Conservation (phyloP, 192 early-diverging fungal genomes). For the Dissophora ornata region DNA sequence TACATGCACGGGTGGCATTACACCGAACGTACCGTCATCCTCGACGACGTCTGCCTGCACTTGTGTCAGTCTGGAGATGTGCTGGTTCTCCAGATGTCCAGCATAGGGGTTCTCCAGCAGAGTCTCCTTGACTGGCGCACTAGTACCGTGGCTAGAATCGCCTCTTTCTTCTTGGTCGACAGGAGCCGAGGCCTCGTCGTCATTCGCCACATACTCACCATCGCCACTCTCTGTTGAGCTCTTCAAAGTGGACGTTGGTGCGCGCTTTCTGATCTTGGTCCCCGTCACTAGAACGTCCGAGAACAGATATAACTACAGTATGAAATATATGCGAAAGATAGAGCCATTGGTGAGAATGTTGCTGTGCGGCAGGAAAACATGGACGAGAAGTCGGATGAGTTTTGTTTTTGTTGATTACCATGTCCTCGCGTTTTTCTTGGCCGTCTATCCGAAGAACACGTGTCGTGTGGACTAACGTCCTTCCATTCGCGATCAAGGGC, state of each 20-base stretch:
- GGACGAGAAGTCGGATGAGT: background rate
- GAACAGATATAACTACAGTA: conserved; percentile 45
- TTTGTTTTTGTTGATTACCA: conserved; percentile 8
- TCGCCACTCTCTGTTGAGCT: too few relatives aligned
- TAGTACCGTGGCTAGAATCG: too few relatives aligned
- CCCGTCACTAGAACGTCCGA: conserved; percentile 48
- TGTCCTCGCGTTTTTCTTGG: conserved; percentile 23
- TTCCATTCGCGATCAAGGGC: conserved; percentile 45
- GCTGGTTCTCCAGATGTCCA: conserved; percentile 42
- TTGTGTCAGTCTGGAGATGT: conserved; percentile 37
- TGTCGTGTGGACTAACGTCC: conserved; percentile 33
- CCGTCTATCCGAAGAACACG: conserved; percentile 14
- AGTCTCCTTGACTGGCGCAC: background rate
- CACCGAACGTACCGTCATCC: conserved; percentile 21
- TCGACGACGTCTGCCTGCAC: conserved; percentile 39
- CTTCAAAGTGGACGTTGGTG: background rate
- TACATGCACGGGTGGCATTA: too few relatives aligned
- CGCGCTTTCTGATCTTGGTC: conserved; percentile 17
- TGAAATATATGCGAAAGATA: background rate
- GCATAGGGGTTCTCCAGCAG: conserved; percentile 29
- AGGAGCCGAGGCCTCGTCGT: too few relatives aligned
- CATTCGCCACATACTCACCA: too few relatives aligned
- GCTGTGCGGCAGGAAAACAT: too few relatives aligned
- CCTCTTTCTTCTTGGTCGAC: too few relatives aligned
- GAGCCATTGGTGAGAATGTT: too few relatives aligned